These are phyloP conservation scores for Sporisorium graminicola DNA, from an alignment of 1,284 basidiomycete species.

Conservation along the genomic window DNA sequence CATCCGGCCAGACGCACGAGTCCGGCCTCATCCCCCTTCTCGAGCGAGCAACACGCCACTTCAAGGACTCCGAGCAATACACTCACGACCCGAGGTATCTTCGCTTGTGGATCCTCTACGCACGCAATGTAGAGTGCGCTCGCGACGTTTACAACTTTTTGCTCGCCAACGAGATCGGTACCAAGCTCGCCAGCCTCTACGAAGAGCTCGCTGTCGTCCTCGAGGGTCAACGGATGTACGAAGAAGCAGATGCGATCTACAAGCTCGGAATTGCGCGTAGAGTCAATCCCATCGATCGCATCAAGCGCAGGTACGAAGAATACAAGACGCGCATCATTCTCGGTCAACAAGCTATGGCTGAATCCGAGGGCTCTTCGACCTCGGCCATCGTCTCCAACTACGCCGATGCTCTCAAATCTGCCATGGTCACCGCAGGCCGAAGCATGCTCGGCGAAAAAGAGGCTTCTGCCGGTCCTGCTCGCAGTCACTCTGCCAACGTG, in stretches of 20 bases:
- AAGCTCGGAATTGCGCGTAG: slow-evolving; percentile 84
- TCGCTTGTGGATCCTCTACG: slow-evolving; percentile 85
- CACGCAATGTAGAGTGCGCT: slow-evolving; percentile 64
- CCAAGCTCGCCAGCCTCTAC: slow-evolving; percentile 81
- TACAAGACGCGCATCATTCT: slow-evolving; percentile 77
- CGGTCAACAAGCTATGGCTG: slow-evolving; percentile 25
- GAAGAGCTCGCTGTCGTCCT: slow-evolving; percentile 85
- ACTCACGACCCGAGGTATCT: slow-evolving; percentile 88
- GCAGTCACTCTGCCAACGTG: slow-evolving; percentile 48
- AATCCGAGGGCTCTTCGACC: slow-evolving; percentile 14
- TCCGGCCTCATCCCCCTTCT: slow-evolving; percentile 77
- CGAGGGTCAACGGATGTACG: slow-evolving; percentile 80
- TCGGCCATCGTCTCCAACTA: slow-evolving; percentile 33
- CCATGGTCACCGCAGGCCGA: slow-evolving; percentile 59
- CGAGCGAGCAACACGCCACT: slow-evolving; percentile 81
- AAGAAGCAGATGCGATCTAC: slow-evolving; percentile 80
- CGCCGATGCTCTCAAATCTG: slow-evolving; percentile 53
- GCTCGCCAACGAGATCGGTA: slow-evolving; percentile 83
- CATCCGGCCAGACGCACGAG: slow-evolving; percentile 75
- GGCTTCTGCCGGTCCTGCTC: slow-evolving; percentile 28
- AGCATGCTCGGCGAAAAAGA: slow-evolving; percentile 64
- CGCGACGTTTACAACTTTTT: slow-evolving; percentile 74
- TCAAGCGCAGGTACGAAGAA: slow-evolving; percentile 85
- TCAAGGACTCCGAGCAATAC: slow-evolving; percentile 83
- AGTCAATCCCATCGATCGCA: slow-evolving; percentile 84